phyloP scores from a whole-genome alignment of 306 rosid genomes.

The Parietaria judaica region DNA sequence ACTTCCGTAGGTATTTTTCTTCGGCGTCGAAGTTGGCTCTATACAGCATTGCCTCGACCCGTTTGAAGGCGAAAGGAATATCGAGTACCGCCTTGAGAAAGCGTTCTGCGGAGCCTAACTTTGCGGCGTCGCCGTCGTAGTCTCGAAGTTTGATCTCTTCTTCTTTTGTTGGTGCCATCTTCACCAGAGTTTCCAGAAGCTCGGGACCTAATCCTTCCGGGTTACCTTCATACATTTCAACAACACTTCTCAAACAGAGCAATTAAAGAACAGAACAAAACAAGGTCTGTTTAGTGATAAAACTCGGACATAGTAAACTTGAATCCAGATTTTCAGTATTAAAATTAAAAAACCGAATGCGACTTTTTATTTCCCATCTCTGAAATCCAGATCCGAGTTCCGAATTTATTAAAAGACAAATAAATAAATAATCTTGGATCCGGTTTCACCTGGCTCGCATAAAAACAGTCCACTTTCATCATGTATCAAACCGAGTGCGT shows the following conservation, averaged over 20 bases:
- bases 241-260: conserved; percentile 15
- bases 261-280: conserved; percentile 8
- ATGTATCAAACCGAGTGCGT: too few relatives aligned
- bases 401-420: too few relatives aligned
- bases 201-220: conserved; percentile 89
- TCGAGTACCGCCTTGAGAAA: conserved; percentile 87
- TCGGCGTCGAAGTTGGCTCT: conserved; percentile 91
- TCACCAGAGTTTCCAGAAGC: conserved; percentile 92
- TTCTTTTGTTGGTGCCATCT: conserved; percentile 99
- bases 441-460: too few relatives aligned
- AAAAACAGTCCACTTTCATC: too few relatives aligned
- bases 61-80: conserved; percentile 81
- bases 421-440: too few relatives aligned
- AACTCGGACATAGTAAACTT: too few relatives aligned
- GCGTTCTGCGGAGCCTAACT: conserved; percentile 91
- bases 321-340: too few relatives aligned
- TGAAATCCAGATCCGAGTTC: too few relatives aligned
- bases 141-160: conserved; percentile 87
- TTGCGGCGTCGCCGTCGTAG: conserved; percentile 62
- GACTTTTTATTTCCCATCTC: too few relatives aligned
- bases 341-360: too few relatives aligned
- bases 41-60: conserved; percentile 98
- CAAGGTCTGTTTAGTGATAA: too few relatives aligned
- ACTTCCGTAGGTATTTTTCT: conserved; percentile 75
- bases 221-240: conserved; percentile 51